Conservation (phyloP, 2,329 filamentous ascomycete species). For the Coniochaeta sp. region DNA sequence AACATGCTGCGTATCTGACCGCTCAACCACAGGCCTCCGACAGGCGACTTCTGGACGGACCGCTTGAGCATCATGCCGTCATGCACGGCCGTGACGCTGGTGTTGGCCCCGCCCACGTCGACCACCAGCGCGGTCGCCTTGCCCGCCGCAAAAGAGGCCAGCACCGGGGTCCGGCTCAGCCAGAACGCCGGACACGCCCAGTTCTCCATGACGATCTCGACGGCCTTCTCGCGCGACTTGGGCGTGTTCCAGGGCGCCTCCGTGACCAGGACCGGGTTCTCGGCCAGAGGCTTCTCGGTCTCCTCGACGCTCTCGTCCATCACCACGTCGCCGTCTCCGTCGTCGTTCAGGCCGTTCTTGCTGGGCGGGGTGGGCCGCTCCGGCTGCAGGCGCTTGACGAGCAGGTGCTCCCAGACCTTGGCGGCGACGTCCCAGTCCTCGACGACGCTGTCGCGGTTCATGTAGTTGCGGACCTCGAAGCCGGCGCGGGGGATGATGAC, state of each 20-base stretch:
- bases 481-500: slow-evolving; percentile 68
- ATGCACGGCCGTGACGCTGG: slow-evolving; percentile 83
- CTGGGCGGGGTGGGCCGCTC: slow-evolving; percentile 60
- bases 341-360: slow-evolving; percentile 69
- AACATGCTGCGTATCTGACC: slow-evolving; percentile 80
- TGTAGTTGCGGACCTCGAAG: slow-evolving; percentile 86
- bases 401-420: slow-evolving; percentile 86
- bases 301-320: slow-evolving; percentile 33
- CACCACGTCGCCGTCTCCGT: slow-evolving; percentile 51
- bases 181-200: slow-evolving; percentile 96
- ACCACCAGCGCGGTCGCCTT: slow-evolving; percentile 90
- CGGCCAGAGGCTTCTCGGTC: slow-evolving; percentile 66
- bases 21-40: slow-evolving; percentile 86
- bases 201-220: slow-evolving; percentile 94
- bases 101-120: slow-evolving; percentile 82
- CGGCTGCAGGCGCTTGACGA: slow-evolving; percentile 81
- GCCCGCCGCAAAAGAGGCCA: slow-evolving; percentile 85
- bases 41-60: slow-evolving; percentile 74
- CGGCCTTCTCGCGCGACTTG: slow-evolving; percentile 86
- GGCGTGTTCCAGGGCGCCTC: slow-evolving; percentile 87
- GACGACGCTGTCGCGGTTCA: slow-evolving; percentile 80
- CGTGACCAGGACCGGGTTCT: slow-evolving; percentile 87
- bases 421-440: slow-evolving; percentile 94
- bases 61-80: slow-evolving; percentile 93
- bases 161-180: slow-evolving; percentile 78